Percentiles rank a stretch among this genome's conserved stretches.
Conservation (phyloP, 2,329 filamentous ascomycete genomes). For the Nemania bipapillata region DNA sequence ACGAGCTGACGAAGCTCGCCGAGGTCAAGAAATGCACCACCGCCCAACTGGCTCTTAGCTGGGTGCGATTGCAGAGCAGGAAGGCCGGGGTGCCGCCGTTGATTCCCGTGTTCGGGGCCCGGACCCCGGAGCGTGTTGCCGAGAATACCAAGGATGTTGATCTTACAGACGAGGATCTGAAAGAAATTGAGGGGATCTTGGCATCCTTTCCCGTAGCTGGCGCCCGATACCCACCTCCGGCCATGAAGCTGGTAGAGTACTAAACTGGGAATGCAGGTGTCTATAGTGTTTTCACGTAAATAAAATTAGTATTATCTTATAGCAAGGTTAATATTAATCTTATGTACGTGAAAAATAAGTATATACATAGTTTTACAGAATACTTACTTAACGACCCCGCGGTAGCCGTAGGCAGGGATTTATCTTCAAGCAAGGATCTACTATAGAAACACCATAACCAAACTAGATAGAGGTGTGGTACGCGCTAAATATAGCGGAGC, state of each 20-base stretch:
- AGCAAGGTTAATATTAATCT: no score
- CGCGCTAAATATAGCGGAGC: no score
- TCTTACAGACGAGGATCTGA: slow-evolving; percentile 21
- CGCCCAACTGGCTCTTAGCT: slow-evolving; percentile 66
- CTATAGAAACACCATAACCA: no score
- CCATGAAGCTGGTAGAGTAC: slow-evolving; percentile 12
- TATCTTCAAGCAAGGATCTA: no score
- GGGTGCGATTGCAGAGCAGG: slow-evolving; percentile 58
- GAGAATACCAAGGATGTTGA: slow-evolving; percentile 56
- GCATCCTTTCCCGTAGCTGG: slow-evolving; percentile 13
- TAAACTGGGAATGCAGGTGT: neutral
- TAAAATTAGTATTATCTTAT: neutral
- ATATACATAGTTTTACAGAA: no score
- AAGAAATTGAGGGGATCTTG: slow-evolving; percentile 9
- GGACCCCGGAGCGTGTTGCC: slow-evolving; percentile 56
- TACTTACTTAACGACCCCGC: no score
- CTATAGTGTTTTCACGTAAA: no score
- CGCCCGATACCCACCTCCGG: neutral
- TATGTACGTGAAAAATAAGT: no score
- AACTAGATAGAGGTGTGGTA: no score
- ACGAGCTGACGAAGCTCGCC: slow-evolving; percentile 60
- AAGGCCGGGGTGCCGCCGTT: slow-evolving; percentile 55
- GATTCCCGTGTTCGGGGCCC: slow-evolving; percentile 53
- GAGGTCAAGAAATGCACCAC: slow-evolving; percentile 60
- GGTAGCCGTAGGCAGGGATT: no score